Conservation (phyloP, 495 filamentous ascomycete genomes). For the Lepraria neglecta region DNA sequence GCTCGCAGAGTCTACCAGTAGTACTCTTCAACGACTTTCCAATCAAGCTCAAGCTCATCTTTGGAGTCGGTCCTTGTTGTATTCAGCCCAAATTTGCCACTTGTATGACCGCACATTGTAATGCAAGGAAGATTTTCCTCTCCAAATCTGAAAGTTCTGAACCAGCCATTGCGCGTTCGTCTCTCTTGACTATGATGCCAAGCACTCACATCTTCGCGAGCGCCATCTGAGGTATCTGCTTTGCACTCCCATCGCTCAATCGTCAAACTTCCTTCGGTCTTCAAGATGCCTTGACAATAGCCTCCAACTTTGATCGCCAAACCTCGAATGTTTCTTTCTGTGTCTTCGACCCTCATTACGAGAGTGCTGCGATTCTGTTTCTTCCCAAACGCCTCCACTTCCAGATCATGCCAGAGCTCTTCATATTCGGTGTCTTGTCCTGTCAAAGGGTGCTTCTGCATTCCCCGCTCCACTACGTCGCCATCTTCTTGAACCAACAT, state of each 20-base stretch:
- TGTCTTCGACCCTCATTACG: conserved; percentile 35
- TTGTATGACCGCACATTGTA: conserved; percentile 16
- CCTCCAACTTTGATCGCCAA: conserved; percentile 44
- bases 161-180: conserved; percentile 16
- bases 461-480: conserved; percentile 43
- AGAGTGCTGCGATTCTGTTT: conserved; percentile 23
- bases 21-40: conserved; percentile 25
- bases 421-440: conserved; percentile 44
- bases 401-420: conserved; percentile 44
- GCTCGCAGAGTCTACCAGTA: conserved; percentile 13
- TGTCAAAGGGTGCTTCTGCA: conserved; percentile 41
- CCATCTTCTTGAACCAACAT: conserved; percentile 39
- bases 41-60: conserved; percentile 10
- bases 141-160: conserved; percentile 16
- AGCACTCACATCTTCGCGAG: not conserved
- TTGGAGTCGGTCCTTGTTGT: not conserved
- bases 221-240: not conserved
- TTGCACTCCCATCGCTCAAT: conserved; percentile 43
- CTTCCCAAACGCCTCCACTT: conserved; percentile 23
- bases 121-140: conserved; percentile 18
- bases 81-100: conserved; percentile 19
- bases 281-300: conserved; percentile 43
- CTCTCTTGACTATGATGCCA: not conserved
- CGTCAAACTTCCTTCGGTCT: conserved; percentile 33
- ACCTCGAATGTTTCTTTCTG: conserved; percentile 32